A percentile compares a stretch with the other conserved stretches of the same genome.
These are phyloP conservation scores for Saccharomyces uvarum DNA, from an alignment of 1,139 yeast genomes.

Conservation along the genomic window DNA sequence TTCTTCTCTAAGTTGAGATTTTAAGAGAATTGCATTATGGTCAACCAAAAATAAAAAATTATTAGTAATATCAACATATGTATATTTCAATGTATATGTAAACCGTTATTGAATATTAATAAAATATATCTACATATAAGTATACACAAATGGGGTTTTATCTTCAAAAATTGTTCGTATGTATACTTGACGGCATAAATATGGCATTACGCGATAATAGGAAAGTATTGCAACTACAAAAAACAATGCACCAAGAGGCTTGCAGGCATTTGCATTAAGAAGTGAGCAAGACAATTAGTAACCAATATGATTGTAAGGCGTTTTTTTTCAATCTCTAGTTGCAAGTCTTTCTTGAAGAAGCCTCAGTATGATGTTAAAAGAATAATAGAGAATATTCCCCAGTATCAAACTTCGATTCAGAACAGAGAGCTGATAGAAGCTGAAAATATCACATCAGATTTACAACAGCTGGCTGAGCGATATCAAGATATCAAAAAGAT, in stretches of 20 bases:
- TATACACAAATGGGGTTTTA: not conserved
- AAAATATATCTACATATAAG: not conserved
- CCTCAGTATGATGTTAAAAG: conserved; percentile 47
- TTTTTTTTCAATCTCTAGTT: not conserved
- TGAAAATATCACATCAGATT: conserved; percentile 25
- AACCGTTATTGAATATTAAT: not conserved
- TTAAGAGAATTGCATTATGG: conserved; percentile 39
- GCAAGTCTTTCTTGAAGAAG: conserved; percentile 18
- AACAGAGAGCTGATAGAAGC: conserved; percentile 38
- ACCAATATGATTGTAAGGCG: not conserved
- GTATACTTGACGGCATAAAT: not conserved
- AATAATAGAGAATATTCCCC: conserved; percentile 36
- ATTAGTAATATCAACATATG: not conserved
- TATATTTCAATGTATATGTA: not conserved
- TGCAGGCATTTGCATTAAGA: not conserved
- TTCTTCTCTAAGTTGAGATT: conserved; percentile 98
- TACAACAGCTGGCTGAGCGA: conserved; percentile 32
- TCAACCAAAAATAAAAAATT: not conserved
- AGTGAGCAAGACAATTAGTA: not conserved
- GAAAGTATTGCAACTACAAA: not conserved
- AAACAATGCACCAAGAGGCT: not conserved
- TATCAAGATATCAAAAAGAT: conserved; percentile 23
- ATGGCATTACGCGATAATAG: not conserved
- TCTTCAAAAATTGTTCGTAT: not conserved
- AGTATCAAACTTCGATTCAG: conserved; percentile 40